A percentile compares a stretch with the other conserved stretches of the same genome.
Evolutionary conservation across 2,329 filamentous ascomycete genomes (phyloP).

Genomic region (Ilyonectria robusta): DNA sequence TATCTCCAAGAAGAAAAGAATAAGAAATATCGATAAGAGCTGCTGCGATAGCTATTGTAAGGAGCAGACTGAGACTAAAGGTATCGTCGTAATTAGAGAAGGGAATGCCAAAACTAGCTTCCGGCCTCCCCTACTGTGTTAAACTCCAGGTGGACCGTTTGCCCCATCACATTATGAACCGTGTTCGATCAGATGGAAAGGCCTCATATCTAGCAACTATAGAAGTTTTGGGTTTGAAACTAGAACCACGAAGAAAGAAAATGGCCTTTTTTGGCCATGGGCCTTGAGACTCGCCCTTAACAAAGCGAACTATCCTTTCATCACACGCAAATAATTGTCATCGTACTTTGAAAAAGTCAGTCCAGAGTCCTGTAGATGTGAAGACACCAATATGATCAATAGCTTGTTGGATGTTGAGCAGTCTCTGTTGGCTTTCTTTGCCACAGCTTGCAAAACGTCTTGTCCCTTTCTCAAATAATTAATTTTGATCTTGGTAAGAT

Average conservation of each 20-base stretch:
- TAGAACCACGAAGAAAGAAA: too few relatives aligned
- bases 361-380: not conserved
- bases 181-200: not conserved
- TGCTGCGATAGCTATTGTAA: too few relatives aligned
- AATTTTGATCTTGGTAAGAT: not conserved
- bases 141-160: too few relatives aligned
- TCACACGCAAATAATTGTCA: not conserved
- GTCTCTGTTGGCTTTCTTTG: slow-evolving; percentile 10
- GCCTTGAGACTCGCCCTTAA: not conserved
- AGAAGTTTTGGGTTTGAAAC: too few relatives aligned
- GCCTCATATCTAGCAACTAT: too few relatives aligned
- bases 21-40: too few relatives aligned
- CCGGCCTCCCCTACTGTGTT: too few relatives aligned
- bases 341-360: not conserved
- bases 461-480: slow-evolving; percentile 16
- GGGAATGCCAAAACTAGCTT: too few relatives aligned
- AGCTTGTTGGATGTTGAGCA: slow-evolving; percentile 2
- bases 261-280: not conserved
- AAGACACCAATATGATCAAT: not conserved
- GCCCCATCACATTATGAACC: too few relatives aligned
- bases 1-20: too few relatives aligned
- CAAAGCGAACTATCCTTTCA: not conserved
- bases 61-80: too few relatives aligned
- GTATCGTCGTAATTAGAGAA: too few relatives aligned
- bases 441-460: slow-evolving; percentile 8